Percentiles rank a stretch among this genome's conserved stretches.
Conservation (phyloP, 441 rosid species). For the Metrosideros polymorpha region DNA sequence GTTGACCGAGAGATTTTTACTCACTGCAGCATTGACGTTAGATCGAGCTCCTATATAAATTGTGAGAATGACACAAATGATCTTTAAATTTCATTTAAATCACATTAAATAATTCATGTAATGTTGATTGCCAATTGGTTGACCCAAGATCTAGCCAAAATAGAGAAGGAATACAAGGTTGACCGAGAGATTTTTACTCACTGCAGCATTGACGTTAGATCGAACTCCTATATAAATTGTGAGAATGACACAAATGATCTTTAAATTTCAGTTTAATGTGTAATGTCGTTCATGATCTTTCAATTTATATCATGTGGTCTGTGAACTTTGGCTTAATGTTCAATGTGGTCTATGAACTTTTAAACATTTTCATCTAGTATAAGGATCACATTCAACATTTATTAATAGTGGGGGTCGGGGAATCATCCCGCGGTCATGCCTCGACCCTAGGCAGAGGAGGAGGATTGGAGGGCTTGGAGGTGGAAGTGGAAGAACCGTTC, state of each 20-base stretch:
- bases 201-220: neutral
- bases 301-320: no score
- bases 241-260: no score
- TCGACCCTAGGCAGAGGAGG: neutral
- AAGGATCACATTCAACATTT: no score
- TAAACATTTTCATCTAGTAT: no score
- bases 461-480: conserved; percentile 1
- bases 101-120: no score
- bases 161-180: neutral
- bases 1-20: rapidly evolving
- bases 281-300: no score
- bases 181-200: rapidly evolving
- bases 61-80: no score
- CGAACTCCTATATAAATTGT: rapidly evolving
- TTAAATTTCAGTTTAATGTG: no score
- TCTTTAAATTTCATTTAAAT: no score
- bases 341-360: no score
- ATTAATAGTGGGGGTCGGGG: neutral
- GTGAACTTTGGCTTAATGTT: no score
- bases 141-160: neutral
- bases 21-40: neutral
- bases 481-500: conserved; percentile 42
- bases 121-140: neutral
- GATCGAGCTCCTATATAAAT: rapidly evolving
- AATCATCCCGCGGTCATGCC: neutral